Evolutionary conservation across 331 rosid genomes (phyloP), one percentile per base, ranked within the genome.

Genomic region (Prunus yedoensis): DNA sequence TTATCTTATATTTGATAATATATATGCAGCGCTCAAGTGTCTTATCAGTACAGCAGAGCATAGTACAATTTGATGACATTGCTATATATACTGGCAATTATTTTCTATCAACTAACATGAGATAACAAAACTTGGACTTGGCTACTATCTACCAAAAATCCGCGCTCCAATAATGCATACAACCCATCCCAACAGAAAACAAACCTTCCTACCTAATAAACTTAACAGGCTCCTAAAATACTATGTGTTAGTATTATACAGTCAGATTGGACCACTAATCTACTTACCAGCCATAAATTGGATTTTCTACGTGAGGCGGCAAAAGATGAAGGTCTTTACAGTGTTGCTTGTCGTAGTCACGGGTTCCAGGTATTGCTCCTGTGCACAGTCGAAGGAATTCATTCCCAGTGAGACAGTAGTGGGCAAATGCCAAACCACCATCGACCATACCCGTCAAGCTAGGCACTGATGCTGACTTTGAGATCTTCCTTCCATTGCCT

Each of bases 341-440:
- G 74, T 94, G 97, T 85, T 94, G 97, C 77, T 84, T 83, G 87
- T 92, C 93, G 2, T 88, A 94, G 80, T 88, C 88, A 0, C 97
- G 97, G 2, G 97, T 92, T 80, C 97, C 93, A 0, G 99, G 99
- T 67, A 74, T 90, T 16, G 97, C 99, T 78, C 99, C 99, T 0
- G 97, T 86, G 78, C 97, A 92, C 10, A 68, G 83, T 75, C 99
- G 85, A 70, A 94, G 91, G 70, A 94, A 82, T 77, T 95, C 97
- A 11, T 88, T 95, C 54, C 99, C 99, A 0, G 97, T 95, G 77
- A 95, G 78, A 78, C 97, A 95, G 66, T 95, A 83, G 81, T 95
- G 99, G 77, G 97, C 96, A 70, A 95, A 92, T 66, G 99, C 97
- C 81, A 95, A 83, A 76, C 99, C 96, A 57, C 99, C 97, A 73